Percentiles rank a stretch among this genome's conserved stretches.
Evolutionary conservation across 768 basidiomycete genomes (phyloP).

Genomic region (Symmetrospora coprosmae): DNA sequence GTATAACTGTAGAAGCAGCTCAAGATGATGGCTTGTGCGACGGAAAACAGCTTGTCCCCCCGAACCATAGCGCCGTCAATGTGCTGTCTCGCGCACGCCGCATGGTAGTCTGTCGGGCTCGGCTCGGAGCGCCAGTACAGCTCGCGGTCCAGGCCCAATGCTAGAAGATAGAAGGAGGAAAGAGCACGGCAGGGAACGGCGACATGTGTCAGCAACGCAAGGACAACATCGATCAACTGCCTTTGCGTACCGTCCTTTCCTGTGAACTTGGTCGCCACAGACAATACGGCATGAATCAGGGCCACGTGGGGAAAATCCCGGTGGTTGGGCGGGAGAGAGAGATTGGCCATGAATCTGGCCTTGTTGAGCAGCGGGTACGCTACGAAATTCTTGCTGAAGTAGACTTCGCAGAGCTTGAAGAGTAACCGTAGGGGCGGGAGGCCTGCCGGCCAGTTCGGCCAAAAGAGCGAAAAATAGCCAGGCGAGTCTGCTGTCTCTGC

Average conservation of each 20-base stretch:
- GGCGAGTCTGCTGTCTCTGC: background rate
- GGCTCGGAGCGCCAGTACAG: conserved; percentile 20
- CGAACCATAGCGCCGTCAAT: conserved; percentile 21
- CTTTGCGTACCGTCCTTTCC: conserved; percentile 7
- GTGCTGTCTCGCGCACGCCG: conserved; percentile 4
- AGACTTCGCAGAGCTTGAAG: conserved; percentile 28
- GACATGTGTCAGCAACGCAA: too few species aligned
- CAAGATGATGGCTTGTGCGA: conserved; percentile 25
- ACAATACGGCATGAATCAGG: conserved; percentile 27
- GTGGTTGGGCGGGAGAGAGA: conserved; percentile 23
- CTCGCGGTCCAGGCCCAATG: conserved; percentile 6
- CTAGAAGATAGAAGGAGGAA: background rate
- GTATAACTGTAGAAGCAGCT: conserved; percentile 23
- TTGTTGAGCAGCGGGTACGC: conserved; percentile 22
- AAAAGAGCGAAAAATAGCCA: conserved; percentile 15
- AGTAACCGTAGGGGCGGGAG: conserved; percentile 25
- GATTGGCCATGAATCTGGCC: conserved; percentile 3
- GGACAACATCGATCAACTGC: too few species aligned
- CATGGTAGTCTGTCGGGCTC: conserved; percentile 24
- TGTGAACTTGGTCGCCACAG: conserved; percentile 23
- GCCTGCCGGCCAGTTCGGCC: conserved; percentile 26
- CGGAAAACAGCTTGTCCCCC: conserved; percentile 24
- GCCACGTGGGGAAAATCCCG: conserved; percentile 22
- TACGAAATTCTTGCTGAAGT: conserved; percentile 21
- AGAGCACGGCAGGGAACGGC: background rate